Evolutionary conservation across 2,329 filamentous ascomycete genomes (phyloP), one percentile per base, ranked within the genome.

Genomic region (Trichoderma lentiforme): DNA sequence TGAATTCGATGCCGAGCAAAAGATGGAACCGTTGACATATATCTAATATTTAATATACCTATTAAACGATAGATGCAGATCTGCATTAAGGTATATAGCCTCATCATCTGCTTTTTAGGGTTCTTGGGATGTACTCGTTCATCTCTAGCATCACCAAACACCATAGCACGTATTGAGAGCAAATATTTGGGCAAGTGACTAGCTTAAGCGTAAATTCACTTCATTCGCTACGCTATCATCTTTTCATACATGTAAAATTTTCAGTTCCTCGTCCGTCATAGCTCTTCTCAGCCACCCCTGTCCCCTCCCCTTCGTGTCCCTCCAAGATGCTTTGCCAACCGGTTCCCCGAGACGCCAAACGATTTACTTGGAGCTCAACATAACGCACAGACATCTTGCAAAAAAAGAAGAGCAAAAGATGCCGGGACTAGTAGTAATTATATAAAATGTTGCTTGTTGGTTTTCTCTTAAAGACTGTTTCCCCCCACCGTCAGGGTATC

Each of bases 261-360:
- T 63, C 43, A 61, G 63, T 65, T 61, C 71, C 56, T 70, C 71
- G 36, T 73, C 68, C 21, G 53, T 68, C 60, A 26, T 73, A 53
- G 63, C 64, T 70, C 70, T 62, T 58, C 62, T 56, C 68, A 53
- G 15, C 47, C 62, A 70, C 72, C 65, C 47, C 34, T 53, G n/a
- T 8, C 34, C 21, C 58, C 7, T 11, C n/a, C 47, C 47, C 21
- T 53, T 53, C 43, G 47, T 64, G 21, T 72, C 62, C 69, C 60
- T 65, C 56, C 67, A 47, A 71, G 60, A 72, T 53, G 65, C 58
- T 60, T 68, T 70, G 72, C 72, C 65, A 58, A 70, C 73, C 72
- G 39, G 34, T 67, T 61, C 63, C 69, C 72, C 73, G 53, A 73
- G 72, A 73, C 73, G 73, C 73, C 73, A 70, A 66, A 71, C 56